These are phyloP conservation scores for Echria macrotheca DNA, from an alignment of 495 filamentous ascomycete species.

Conservation along the genomic window DNA sequence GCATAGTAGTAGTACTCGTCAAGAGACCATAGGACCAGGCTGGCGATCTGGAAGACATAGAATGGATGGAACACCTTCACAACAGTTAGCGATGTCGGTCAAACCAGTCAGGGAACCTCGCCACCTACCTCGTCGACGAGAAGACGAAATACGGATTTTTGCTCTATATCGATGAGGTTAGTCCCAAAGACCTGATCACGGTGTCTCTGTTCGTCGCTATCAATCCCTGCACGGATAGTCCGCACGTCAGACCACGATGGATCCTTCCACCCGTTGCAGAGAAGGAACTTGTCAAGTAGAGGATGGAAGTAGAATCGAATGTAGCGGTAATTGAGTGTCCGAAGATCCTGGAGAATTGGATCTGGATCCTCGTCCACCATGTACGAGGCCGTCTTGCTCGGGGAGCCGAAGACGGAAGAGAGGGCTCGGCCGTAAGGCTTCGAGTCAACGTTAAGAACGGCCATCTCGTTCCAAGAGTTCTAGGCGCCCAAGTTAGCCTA, in stretches of 20 bases:
- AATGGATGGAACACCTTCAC: slow-evolving; percentile 87
- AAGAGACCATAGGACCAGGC: slow-evolving; percentile 87
- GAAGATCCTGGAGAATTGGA: slow-evolving; percentile 64
- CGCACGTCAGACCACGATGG: slow-evolving; percentile 76
- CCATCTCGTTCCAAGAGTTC: slow-evolving; percentile 95
- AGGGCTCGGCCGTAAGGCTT: slow-evolving; percentile 72
- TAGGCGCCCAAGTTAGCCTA: not conserved
- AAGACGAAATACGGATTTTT: slow-evolving; percentile 76
- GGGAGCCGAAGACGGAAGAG: slow-evolving; percentile 77
- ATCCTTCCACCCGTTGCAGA: slow-evolving; percentile 89
- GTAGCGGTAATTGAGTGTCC: slow-evolving; percentile 84
- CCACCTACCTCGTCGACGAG: slow-evolving; percentile 75
- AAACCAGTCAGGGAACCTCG: not conserved
- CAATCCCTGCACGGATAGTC: slow-evolving; percentile 73
- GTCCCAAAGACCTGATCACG: slow-evolving; percentile 81
- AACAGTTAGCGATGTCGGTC: slow-evolving; percentile 1
- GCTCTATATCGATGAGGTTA: slow-evolving; percentile 85
- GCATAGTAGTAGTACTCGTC: slow-evolving; percentile 99
- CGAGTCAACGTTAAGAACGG: slow-evolving; percentile 58
- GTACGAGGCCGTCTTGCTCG: slow-evolving; percentile 49
- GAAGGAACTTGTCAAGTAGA: slow-evolving; percentile 75
- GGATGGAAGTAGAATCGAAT: slow-evolving; percentile 90
- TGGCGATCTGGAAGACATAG: slow-evolving; percentile 96
- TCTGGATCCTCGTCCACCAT: slow-evolving; percentile 79
- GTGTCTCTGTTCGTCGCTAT: slow-evolving; percentile 80